Percentiles rank a stretch among this genome's conserved stretches.
phyloP scores from a whole-genome alignment of 2,329 filamentous ascomycete species.

The Hypoxylon sp. region DNA sequence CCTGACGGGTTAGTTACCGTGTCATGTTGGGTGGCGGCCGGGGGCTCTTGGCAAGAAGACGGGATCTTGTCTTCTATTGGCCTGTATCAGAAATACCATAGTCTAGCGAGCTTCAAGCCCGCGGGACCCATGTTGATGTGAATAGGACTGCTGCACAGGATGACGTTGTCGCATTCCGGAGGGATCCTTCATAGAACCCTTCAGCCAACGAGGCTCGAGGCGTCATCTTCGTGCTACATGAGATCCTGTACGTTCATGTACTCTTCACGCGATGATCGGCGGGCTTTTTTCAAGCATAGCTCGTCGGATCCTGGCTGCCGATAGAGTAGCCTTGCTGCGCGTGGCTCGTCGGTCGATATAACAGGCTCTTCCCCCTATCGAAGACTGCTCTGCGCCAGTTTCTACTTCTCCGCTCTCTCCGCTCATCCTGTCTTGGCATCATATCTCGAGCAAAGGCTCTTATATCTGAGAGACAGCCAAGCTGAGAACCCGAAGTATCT shows the following conservation, averaged over 20 bases:
- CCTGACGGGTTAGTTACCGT: constrained; percentile 11
- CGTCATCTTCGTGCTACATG: constrained; percentile 27
- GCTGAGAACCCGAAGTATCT: constrained; percentile 1
- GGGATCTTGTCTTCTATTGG: constrained; percentile 27
- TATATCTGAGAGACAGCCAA: constrained; percentile 3
- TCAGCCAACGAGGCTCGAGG: constrained; percentile 35
- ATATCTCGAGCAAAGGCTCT: constrained; percentile 10
- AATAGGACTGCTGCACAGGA: constrained; percentile 25
- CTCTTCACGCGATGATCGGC: constrained; percentile 40
- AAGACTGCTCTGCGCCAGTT: constrained; percentile 8
- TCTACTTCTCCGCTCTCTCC: constrained; percentile 16
- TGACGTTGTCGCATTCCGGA: constrained; percentile 33
- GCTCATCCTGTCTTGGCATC: constrained; percentile 13
- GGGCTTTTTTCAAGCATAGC: constrained; percentile 32
- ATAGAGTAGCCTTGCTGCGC: constrained; percentile 14
- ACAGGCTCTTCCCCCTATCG: constrained; percentile 22
- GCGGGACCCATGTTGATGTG: constrained; percentile 24
- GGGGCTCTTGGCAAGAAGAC: constrained; percentile 21
- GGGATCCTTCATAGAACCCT: constrained; percentile 27
- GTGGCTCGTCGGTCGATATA: constrained; percentile 34
- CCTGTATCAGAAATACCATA: constrained; percentile 28
- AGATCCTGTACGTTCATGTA: constrained; percentile 31
- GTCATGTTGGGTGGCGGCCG: constrained; percentile 19
- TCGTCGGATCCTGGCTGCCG: constrained; percentile 17
- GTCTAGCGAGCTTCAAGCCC: constrained; percentile 28